phyloP scores from a whole-genome alignment of 192 early-diverging fungal species.

The Coemansia asiatica region DNA sequence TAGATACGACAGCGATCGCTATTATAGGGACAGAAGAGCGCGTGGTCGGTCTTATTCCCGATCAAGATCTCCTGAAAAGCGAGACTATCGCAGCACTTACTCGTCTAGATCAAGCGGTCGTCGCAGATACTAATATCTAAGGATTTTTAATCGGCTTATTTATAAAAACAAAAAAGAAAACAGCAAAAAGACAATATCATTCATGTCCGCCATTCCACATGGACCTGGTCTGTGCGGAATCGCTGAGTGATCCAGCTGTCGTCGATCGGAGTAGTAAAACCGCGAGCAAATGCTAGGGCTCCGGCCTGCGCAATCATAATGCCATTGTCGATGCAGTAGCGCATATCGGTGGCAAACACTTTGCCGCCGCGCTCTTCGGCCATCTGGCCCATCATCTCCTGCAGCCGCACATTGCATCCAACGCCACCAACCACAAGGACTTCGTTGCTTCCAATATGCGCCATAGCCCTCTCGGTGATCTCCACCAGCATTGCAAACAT shows the following conservation, averaged over 20 bases:
- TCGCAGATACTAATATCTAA: constrained; percentile 2
- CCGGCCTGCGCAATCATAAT: constrained; percentile 99
- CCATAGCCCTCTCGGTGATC: constrained; percentile 98
- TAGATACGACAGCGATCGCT: neutral
- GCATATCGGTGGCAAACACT: constrained; percentile 95
- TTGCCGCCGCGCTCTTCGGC: constrained; percentile 79
- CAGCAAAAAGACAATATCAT: neutral
- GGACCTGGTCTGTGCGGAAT: constrained; percentile 84
- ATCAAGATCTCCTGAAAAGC: constrained; percentile 25
- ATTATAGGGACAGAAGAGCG: constrained; percentile 3
- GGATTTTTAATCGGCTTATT: neutral
- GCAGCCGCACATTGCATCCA: constrained; percentile 90
- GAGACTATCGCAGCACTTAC: constrained; percentile 16
- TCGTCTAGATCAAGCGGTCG: constrained; percentile 16
- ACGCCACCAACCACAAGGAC: constrained; percentile 97
- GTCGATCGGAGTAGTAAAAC: constrained; percentile 75
- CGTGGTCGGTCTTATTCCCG: constrained; percentile 14
- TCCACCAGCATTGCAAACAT: constrained; percentile 99
- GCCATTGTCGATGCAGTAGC: constrained; percentile 98
- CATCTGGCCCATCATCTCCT: constrained; percentile 99
- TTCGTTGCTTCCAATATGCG: constrained; percentile 87
- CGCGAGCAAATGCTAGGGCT: constrained; percentile 77
- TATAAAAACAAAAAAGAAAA: neutral
- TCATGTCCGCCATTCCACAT: constrained; percentile 72
- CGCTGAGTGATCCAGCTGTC: constrained; percentile 94